These are phyloP conservation scores for Rhodotorula sp. DNA, from an alignment of 1,284 basidiomycete genomes.

Conservation along the genomic window DNA sequence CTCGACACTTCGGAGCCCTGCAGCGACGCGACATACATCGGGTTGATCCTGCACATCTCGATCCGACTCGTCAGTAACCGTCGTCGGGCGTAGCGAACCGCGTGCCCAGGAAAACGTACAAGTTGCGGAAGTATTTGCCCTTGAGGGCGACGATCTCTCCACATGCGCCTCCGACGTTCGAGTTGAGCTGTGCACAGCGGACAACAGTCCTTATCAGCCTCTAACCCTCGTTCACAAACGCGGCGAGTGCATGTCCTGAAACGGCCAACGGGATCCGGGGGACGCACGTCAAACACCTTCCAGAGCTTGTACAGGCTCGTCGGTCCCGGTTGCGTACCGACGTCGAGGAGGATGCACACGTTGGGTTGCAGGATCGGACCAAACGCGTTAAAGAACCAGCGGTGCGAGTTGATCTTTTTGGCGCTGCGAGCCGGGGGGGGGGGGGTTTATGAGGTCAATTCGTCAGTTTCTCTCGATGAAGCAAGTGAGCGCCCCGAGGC, in stretches of 20 bases:
- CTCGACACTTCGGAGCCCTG: background rate
- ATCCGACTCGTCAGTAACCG: background rate
- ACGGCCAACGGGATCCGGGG: slow-evolving; percentile 55
- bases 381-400: slow-evolving; percentile 53
- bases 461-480: background rate
- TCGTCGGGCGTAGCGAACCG: background rate
- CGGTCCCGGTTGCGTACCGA: slow-evolving; percentile 86
- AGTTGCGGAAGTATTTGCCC: slow-evolving; percentile 57
- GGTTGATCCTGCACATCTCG: slow-evolving; percentile 1
- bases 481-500: background rate
- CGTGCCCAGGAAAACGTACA: background rate
- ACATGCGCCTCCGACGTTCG: slow-evolving; percentile 83
- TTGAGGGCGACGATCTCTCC: slow-evolving; percentile 35
- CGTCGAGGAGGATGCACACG: slow-evolving; percentile 90
- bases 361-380: slow-evolving; percentile 59
- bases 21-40: background rate
- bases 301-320: slow-evolving; percentile 91
- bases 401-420: slow-evolving; percentile 42
- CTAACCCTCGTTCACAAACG: background rate
- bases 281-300: slow-evolving; percentile 59
- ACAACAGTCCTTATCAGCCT: background rate
- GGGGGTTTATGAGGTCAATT: background rate
- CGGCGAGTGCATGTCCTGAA: background rate
- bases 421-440: slow-evolving; percentile 7
- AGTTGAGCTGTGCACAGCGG: slow-evolving; percentile 52